Percentiles rank a stretch among this genome's conserved stretches.
phyloP scores from a whole-genome alignment of 345 rosid species.

The Boechera stricta region DNA sequence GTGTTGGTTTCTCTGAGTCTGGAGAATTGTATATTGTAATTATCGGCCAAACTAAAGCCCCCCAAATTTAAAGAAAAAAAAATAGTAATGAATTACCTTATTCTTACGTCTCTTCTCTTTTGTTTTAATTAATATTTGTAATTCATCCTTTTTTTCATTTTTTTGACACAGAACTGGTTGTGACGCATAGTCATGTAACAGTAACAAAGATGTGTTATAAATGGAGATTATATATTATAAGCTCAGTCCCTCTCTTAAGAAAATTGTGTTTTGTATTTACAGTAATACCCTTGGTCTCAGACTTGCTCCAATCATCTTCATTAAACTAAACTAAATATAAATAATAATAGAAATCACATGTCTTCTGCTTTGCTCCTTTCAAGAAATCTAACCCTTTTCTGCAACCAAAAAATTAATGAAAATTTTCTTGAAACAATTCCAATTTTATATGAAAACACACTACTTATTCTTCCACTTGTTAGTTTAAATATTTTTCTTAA shows the following conservation, averaged over 20 bases:
- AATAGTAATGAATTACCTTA: constrained; percentile 30
- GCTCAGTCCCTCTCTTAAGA: not conserved
- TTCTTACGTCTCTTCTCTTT: not conserved
- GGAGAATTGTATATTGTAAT: constrained; percentile 47
- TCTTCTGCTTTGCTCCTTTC: not conserved
- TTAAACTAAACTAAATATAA: constrained; percentile 1
- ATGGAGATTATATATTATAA: not conserved
- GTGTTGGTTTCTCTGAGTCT: constrained; percentile 31
- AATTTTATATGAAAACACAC: not conserved
- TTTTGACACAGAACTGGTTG: not conserved
- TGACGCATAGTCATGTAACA: not conserved
- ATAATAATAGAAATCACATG: not conserved
- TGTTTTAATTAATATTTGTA: not conserved
- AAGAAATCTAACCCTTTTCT: constrained; percentile 12
- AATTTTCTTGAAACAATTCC: not conserved
- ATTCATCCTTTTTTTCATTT: too few relatives aligned
- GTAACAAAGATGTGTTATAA: not conserved
- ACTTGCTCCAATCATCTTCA: not conserved
- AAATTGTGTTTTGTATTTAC: not conserved
- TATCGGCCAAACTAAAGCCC: constrained; percentile 34
- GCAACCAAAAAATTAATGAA: not conserved
- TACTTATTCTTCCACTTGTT: not conserved
- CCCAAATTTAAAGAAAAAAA: constrained; percentile 20
- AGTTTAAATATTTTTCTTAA: not conserved
- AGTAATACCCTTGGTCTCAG: not conserved